Conservation (phyloP, 371 early-diverging fungal genomes). For the Mucor ambiguus region DNA sequence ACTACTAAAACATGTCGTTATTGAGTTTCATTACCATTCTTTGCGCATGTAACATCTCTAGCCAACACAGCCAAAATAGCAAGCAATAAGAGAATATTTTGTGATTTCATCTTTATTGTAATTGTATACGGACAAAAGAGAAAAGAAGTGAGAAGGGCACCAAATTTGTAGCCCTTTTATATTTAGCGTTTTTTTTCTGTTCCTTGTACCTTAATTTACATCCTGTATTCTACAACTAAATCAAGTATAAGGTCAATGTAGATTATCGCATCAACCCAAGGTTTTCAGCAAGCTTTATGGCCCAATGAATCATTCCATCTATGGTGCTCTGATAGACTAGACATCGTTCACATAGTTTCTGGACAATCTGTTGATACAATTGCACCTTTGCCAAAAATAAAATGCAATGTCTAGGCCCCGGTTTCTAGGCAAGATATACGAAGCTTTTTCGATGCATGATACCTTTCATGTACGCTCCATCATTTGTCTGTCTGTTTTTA, state of each 20-base stretch:
- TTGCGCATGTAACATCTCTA: conserved; percentile 7
- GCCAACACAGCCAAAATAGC: conserved; percentile 14
- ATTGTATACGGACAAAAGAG: neutral
- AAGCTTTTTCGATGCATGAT: neutral
- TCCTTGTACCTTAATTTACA: neutral
- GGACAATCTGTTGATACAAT: neutral
- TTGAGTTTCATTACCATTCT: conserved; percentile 1
- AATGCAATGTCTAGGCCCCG: neutral
- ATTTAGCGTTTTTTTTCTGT: neutral
- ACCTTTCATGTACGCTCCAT: neutral
- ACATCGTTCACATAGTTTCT: neutral
- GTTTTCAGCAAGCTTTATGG: neutral
- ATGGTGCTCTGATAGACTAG: neutral
- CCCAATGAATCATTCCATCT: neutral
- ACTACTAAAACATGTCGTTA: neutral
- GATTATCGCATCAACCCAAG: neutral
- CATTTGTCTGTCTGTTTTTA: neutral
- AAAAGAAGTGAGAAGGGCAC: neutral
- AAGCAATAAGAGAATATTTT: conserved; percentile 15
- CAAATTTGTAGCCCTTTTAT: conserved; percentile 6
- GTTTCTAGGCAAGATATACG: neutral
- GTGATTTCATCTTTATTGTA: conserved; percentile 16
- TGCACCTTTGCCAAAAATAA: neutral
- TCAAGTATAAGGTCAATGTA: neutral
- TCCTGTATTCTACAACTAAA: neutral